These are phyloP conservation scores for Camellia oleifera DNA, from an alignment of 179 eudicot genomes.

Conservation along the genomic window DNA sequence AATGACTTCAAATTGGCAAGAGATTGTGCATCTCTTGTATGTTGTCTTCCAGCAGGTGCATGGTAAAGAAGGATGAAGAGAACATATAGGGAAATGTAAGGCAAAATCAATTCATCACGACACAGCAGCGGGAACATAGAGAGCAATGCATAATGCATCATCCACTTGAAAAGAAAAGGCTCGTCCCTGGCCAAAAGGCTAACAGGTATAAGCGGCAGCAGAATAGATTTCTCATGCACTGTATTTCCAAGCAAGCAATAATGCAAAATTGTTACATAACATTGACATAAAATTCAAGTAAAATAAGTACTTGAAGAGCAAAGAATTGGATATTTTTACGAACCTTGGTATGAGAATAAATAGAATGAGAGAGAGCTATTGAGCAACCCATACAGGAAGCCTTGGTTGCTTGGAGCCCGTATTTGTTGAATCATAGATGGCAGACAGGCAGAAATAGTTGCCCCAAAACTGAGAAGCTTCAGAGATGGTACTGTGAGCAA, in stretches of 20 bases:
- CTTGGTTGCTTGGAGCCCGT: slow-evolving; percentile 65
- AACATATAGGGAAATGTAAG: slow-evolving; percentile 56
- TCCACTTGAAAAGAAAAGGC: slow-evolving; percentile 70
- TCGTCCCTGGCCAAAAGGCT: slow-evolving; percentile 81
- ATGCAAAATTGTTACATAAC: background rate
- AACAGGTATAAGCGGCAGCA: slow-evolving; percentile 84
- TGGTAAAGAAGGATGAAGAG: slow-evolving; percentile 61
- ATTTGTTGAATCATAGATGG: slow-evolving; percentile 87
- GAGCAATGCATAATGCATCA: slow-evolving; percentile 58
- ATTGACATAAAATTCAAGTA: background rate
- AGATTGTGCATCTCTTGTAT: slow-evolving; percentile 13
- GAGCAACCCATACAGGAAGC: slow-evolving; percentile 69
- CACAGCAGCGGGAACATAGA: slow-evolving; percentile 87
- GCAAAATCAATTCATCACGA: slow-evolving; percentile 61
- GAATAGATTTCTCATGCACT: slow-evolving; percentile 96
- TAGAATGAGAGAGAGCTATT: slow-evolving; percentile 82
- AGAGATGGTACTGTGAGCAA: slow-evolving; percentile 52
- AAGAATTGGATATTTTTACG: background rate
- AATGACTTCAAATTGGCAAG: slow-evolving; percentile 26
- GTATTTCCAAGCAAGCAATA: slow-evolving; percentile 20
- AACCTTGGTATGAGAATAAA: slow-evolving; percentile 90
- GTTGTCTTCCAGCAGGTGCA: slow-evolving; percentile 48
- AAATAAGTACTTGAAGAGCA: background rate
- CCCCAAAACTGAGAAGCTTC: slow-evolving; percentile 57
- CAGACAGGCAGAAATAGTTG: slow-evolving; percentile 60